A percentile compares a stretch with the other conserved stretches of the same genome.
These are phyloP conservation scores for Lentinula guzmanii DNA, from an alignment of 768 basidiomycete species.

Conservation along the genomic window DNA sequence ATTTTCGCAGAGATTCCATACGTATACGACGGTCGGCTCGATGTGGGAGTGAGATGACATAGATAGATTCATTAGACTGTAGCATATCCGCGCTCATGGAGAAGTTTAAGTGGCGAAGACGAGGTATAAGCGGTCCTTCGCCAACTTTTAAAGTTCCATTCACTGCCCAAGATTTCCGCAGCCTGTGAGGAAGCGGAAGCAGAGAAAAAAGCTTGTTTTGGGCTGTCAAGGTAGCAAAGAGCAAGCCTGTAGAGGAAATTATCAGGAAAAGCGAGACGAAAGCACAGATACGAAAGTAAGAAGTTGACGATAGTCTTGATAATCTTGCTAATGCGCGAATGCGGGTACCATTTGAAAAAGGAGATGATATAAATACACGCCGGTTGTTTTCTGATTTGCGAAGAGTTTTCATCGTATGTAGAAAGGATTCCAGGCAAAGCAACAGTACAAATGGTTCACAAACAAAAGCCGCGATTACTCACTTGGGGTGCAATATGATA, in stretches of 20 bases:
- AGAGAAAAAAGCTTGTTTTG: neutral
- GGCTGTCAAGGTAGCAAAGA: neutral
- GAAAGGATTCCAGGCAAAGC: neutral
- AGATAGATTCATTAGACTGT: neutral
- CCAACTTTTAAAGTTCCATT: neutral
- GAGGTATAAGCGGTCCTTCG: neutral
- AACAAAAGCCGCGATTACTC: no score
- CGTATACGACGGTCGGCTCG: neutral
- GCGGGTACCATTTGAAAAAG: neutral
- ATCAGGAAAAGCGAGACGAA: neutral
- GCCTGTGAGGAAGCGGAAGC: neutral
- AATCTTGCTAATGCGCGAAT: neutral
- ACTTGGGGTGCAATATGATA: neutral
- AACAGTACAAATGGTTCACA: neutral
- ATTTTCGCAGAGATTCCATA: constrained; percentile 2
- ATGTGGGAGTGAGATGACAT: constrained; percentile 2
- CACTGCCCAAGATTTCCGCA: neutral
- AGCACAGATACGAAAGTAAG: neutral
- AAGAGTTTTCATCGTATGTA: neutral
- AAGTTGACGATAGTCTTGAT: neutral
- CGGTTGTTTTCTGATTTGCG: neutral
- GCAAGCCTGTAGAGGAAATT: neutral
- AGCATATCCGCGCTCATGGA: neutral
- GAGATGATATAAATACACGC: neutral
- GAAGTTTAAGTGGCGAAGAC: neutral